Evolutionary conservation across 2,329 filamentous ascomycete species (phyloP).

Genomic region (Gaeumannomyces tritici): DNA sequence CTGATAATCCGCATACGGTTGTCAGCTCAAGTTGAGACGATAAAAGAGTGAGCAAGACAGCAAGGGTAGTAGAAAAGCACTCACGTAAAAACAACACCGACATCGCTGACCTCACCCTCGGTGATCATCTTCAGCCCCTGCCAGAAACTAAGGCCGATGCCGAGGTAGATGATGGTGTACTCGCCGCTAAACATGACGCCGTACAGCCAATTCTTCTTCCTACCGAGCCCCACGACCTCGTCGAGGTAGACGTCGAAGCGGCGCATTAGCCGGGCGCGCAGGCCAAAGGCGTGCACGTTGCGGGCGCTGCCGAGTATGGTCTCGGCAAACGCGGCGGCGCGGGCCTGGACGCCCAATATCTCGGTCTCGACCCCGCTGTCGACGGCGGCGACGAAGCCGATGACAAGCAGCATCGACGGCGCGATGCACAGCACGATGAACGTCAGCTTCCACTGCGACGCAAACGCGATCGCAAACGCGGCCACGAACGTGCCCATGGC

Average conservation of each 20-base stretch:
- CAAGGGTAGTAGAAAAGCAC: neutral
- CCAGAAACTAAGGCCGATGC: conserved; percentile 41
- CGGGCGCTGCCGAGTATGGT: conserved; percentile 38
- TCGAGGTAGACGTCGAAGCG: conserved; percentile 32
- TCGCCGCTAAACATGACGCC: conserved; percentile 32
- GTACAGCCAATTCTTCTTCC: conserved; percentile 32
- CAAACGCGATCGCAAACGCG: conserved; percentile 17
- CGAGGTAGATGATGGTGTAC: conserved; percentile 37
- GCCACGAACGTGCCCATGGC: conserved; percentile 15
- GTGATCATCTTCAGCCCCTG: conserved; percentile 37
- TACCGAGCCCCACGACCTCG: conserved; percentile 26
- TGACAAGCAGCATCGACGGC: conserved; percentile 1
- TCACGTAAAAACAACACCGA: conserved; percentile 1
- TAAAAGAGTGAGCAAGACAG: neutral
- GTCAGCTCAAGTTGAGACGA: neutral
- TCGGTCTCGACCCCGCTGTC: conserved; percentile 4
- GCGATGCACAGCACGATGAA: conserved; percentile 11
- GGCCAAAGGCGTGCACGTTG: conserved; percentile 36
- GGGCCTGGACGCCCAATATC: conserved; percentile 8
- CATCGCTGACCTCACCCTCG: conserved; percentile 30
- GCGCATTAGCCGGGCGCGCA: conserved; percentile 19
- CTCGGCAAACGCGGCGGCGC: conserved; percentile 34
- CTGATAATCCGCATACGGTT: conserved; percentile 8
- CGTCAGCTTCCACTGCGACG: conserved; percentile 20
- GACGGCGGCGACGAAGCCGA: conserved; percentile 16